Base-by-base conservation (phyloP, 2,329 filamentous ascomycete genomes). In the Mycosphaerella sp. region DNA sequence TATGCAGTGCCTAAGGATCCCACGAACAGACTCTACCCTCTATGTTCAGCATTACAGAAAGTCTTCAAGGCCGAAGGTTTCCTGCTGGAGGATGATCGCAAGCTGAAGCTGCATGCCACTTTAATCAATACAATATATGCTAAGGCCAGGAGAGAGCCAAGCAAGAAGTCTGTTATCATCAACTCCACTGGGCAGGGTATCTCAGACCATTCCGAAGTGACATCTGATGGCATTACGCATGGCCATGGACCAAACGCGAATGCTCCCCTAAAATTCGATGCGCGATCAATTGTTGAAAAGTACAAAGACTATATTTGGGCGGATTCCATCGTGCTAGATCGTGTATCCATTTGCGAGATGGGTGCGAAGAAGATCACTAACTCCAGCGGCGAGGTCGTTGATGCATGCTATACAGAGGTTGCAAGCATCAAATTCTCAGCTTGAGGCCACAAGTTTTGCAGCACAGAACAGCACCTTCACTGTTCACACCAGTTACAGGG, bases 101-200 rank as follows among this genome's bases (percentile, higher is more conserved):
- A 81, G 6, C 67, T 96, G 55, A 77, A 87, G 16, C 70, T 96
- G 45, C 91, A 96, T 65, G 89, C 87, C 14, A 96, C 91, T 0
- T 72, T 96, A 3, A 71, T 93, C 44, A 95, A 96, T 67, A 94
- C 89, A 0, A 80, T 89, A 12, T 94, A 95, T 65, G 81, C 82
- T 39, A 79, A 76, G 63, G 68, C 68, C 4, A 65, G 60, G 44
- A 62, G 53, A 32, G 53, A 58, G 43, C 61, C 61, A 41, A 41
- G 64, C 43, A 46, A 53, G 16, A 42, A 41, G 28, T 27, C 42
- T 17, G 45, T 37, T 14, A 48, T 16, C 6, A 34, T 48, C 12
- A 32, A 25, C n/a, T 17, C 45, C 17, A 36, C 25, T n/a, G 40
- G 44, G 18, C 35, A 39, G 14, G 21, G 25, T n/a, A 17, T 48